Conservation (phyloP, 805 yeast species). For the Teunomyces kruisii region DNA sequence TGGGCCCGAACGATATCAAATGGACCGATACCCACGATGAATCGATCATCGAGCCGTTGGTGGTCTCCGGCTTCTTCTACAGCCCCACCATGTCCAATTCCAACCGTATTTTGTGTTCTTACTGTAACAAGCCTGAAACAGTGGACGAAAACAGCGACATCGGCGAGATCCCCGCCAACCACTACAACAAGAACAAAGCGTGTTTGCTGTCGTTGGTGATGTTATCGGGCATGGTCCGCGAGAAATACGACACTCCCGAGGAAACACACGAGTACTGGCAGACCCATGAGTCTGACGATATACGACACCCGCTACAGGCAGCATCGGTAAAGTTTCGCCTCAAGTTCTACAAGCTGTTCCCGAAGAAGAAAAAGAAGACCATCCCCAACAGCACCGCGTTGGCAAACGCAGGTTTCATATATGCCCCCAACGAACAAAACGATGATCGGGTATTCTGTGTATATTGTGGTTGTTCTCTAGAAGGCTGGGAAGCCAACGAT, state of each 20-base stretch:
- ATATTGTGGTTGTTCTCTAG: constrained; percentile 30
- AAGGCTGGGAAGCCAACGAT: constrained; percentile 61
- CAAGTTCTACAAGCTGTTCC: constrained; percentile 7
- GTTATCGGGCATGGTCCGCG: constrained; percentile 9
- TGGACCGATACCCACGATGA: constrained; percentile 21
- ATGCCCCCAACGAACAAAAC: constrained; percentile 26
- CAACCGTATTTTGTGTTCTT: constrained; percentile 58
- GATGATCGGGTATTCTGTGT: constrained; percentile 36
- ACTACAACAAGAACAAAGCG: constrained; percentile 7
- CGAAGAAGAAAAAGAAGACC: constrained; percentile 4
- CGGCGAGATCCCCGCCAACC: constrained; percentile 6
- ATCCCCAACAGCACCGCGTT: constrained; percentile 12
- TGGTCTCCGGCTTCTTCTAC: constrained; percentile 61
- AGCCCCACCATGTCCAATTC: constrained; percentile 46
- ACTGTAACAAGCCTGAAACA: constrained; percentile 36
- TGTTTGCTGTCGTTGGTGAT: constrained; percentile 11
- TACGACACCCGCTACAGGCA: constrained; percentile 7
- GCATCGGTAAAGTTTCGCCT: constrained; percentile 7
- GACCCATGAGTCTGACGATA: constrained; percentile 4
- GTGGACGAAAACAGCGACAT: constrained; percentile 3
- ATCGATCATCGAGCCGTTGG: constrained; percentile 36
- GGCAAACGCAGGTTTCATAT: constrained; percentile 49
- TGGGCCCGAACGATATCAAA: constrained; percentile 7
- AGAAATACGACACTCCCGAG: constrained; percentile 6
- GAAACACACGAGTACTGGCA: constrained; percentile 8